Evolutionary conservation across 257 asterid genomes (phyloP).

Genomic region (Osmanthus fragrans): DNA sequence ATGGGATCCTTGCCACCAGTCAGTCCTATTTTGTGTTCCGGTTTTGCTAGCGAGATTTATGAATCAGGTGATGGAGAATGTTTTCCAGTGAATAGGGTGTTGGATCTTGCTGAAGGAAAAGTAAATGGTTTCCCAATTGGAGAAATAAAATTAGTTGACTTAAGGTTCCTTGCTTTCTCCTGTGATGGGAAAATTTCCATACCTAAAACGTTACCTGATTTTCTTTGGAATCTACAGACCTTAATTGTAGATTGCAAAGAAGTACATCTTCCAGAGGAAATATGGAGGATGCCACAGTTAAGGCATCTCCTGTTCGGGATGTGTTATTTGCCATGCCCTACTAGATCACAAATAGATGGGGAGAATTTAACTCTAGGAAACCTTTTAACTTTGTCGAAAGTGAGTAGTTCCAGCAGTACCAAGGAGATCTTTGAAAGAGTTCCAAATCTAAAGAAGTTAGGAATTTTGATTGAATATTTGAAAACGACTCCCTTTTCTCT

Average conservation of each 20-base stretch:
- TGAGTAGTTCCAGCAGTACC: slow-evolving; percentile 9
- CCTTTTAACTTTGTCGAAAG: background rate
- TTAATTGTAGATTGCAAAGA: background rate
- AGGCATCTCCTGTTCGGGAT: slow-evolving; percentile 1
- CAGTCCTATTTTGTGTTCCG: background rate
- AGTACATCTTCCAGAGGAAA: background rate
- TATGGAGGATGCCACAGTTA: slow-evolving; percentile 22
- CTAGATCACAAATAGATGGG: background rate
- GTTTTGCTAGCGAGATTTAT: background rate
- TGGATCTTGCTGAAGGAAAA: background rate
- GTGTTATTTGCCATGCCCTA: background rate
- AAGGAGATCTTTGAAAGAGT: slow-evolving; percentile 5
- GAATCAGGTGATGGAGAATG: background rate
- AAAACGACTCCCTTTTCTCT: background rate
- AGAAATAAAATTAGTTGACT: slow-evolving; percentile 12
- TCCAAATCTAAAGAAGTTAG: slow-evolving; percentile 17
- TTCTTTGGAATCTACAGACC: slow-evolving; percentile 6
- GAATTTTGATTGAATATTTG: background rate
- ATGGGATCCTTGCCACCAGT: background rate
- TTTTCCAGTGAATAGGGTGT: slow-evolving; percentile 12
- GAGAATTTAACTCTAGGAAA: slow-evolving; percentile 6
- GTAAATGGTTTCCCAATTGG: background rate
- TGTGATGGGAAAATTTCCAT: background rate
- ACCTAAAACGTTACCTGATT: slow-evolving; percentile 6
- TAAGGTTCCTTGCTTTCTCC: slow-evolving; percentile 10